phyloP scores from a whole-genome alignment of 2,329 filamentous ascomycete species.

The Xylariaceae sp. region DNA sequence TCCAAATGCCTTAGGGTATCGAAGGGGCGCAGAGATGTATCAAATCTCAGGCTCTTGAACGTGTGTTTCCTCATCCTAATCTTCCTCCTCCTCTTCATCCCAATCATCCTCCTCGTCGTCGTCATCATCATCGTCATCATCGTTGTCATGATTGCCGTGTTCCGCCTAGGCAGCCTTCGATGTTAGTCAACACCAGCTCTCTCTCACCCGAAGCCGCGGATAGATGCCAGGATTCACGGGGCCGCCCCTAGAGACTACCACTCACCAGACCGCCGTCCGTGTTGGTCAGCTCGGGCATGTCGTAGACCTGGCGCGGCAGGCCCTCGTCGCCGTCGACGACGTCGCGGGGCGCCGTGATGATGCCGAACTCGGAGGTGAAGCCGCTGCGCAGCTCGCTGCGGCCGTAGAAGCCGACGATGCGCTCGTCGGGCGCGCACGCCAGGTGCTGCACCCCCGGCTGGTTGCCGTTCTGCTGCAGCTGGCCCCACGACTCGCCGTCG shows the following conservation, averaged over 20 bases:
- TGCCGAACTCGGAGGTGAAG: conserved; percentile 35
- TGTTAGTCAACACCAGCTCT: neutral
- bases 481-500: conserved; percentile 10
- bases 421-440: conserved; percentile 26
- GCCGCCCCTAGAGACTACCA: no score
- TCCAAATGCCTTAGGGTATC: no score
- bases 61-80: no score
- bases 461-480: conserved; percentile 8
- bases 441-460: conserved; percentile 13
- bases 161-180: neutral
- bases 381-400: conserved; percentile 21
- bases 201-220: neutral
- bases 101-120: neutral
- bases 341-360: conserved; percentile 34
- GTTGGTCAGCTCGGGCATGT: conserved; percentile 30
- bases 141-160: neutral
- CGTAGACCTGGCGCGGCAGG: conserved; percentile 32
- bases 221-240: no score
- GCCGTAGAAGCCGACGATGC: conserved; percentile 40
- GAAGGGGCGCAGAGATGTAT: no score
- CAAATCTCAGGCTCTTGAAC: no score
- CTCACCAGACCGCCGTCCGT: conserved; percentile 2
- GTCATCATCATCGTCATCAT: neutral
- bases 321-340: conserved; percentile 18
- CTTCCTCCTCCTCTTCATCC: neutral